These are phyloP conservation scores for Aspergillus sp. DNA, from an alignment of 2,329 filamentous ascomycete species.

Conservation along the genomic window DNA sequence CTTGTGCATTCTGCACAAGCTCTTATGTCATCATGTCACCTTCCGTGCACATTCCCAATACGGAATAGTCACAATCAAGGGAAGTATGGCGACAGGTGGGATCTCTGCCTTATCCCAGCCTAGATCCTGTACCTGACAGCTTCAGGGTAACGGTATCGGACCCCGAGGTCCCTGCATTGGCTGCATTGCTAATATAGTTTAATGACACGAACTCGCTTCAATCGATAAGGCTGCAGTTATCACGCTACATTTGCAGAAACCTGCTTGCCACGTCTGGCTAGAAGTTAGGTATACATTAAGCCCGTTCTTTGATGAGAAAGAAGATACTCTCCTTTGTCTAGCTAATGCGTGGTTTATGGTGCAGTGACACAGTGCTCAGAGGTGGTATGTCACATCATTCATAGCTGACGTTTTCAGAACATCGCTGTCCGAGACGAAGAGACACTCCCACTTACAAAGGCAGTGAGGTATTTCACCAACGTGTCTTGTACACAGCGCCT, in stretches of 20 bases:
- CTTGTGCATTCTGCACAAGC: background rate
- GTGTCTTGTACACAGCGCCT: too few species aligned
- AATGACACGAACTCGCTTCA: background rate
- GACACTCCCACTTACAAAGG: too few species aligned
- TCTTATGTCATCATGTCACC: background rate
- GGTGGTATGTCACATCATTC: too few species aligned
- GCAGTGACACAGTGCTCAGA: too few species aligned
- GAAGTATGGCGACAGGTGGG: background rate
- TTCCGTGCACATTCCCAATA: background rate
- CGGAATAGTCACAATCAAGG: background rate
- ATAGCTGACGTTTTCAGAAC: too few species aligned
- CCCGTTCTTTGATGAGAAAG: rapidly evolving
- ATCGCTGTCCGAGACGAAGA: too few species aligned
- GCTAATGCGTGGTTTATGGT: too few species aligned
- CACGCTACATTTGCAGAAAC: too few species aligned
- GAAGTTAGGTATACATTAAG: rapidly evolving
- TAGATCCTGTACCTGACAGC: background rate
- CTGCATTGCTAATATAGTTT: background rate
- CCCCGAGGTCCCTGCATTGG: background rate
- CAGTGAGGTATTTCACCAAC: too few species aligned
- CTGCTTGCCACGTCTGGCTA: too few species aligned
- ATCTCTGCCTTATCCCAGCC: background rate
- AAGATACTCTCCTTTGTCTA: too few species aligned
- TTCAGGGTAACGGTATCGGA: background rate
- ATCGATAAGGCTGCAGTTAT: too few species aligned